Percentiles rank a stretch among this genome's conserved stretches.
phyloP scores from a whole-genome alignment of 257 asterid species.

The Solanum medicagineum region DNA sequence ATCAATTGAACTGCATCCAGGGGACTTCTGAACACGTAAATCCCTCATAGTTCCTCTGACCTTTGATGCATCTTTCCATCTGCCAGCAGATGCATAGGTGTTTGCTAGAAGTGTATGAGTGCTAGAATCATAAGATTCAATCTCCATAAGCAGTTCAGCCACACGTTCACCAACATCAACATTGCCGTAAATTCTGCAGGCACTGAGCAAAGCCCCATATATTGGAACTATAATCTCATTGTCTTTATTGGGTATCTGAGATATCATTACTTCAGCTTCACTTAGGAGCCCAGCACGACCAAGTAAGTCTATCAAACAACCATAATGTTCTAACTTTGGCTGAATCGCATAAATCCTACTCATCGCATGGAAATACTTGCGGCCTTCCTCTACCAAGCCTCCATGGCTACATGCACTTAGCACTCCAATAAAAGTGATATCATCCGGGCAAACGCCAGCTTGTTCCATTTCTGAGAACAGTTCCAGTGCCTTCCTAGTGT shows the following conservation, averaged over 20 bases:
- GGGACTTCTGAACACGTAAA: conserved; percentile 40
- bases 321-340: conserved; percentile 71
- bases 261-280: conserved; percentile 58
- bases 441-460: conserved; percentile 56
- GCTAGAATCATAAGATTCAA: conserved; percentile 49
- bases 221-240: conserved; percentile 35
- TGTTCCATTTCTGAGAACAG: conserved; percentile 52
- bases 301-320: conserved; percentile 72
- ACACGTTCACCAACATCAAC: conserved; percentile 64
- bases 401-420: conserved; percentile 84
- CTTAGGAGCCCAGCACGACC: conserved; percentile 74
- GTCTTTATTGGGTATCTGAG: conserved; percentile 22
- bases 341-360: conserved; percentile 29
- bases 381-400: conserved; percentile 77
- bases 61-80: conserved; percentile 65
- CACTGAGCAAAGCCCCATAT: conserved; percentile 71
- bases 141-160: conserved; percentile 37
- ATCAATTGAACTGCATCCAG: conserved; percentile 64
- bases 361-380: conserved; percentile 54
- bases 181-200: conserved; percentile 62
- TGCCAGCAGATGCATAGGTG: conserved; percentile 55
- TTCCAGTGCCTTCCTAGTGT: conserved; percentile 37
- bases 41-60: conserved; percentile 38
- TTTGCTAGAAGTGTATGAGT: conserved; percentile 50
- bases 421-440: conserved; percentile 70